Base-by-base conservation (phyloP, 495 filamentous ascomycete genomes). In the Alectoria sarmentosa region DNA sequence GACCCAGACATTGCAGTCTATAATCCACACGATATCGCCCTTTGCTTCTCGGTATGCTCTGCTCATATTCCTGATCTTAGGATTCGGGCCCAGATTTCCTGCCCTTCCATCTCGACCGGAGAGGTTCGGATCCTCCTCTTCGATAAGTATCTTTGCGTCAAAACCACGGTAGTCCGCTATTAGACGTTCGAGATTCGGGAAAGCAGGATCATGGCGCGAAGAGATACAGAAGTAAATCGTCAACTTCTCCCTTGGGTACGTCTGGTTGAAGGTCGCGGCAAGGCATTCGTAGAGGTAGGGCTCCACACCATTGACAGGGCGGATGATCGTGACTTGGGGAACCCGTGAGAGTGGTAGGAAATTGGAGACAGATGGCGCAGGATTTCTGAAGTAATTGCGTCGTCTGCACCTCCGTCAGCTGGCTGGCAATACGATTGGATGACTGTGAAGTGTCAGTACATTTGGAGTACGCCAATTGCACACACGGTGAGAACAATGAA, bases 1-100 rank as follows among this genome's bases (percentile, higher is more conserved):
- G 37, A 98, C 81, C 95, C 95, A 99, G 49, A 98, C 85, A 72
- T 99, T 99, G 76, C 92, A 96, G 73, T 99, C 95, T 32, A 96
- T 84, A 55, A 96, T 86, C 95, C 95, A 99, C 32, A 98, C 79
- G 56, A 97, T 84, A 71, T 97, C 92, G 0, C 90, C 90, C 65
- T 89, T 90, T 1, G 92, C 91, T 73, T 98, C 95, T n/a, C 95
- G 78, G 70, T 96, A 99, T 8, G 88, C 93, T 26, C 91, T 85
- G 69, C 92, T 97, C 84, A 98, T 89, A 70, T 98, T 99, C 30
- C 95, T 83, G 70, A 99, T 96, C 77, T 99, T 99, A 15, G 95
- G 95, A 74, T 99, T 99, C 7, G 95, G 95, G 0, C 95, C 95
- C 58, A 98, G 78, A 60, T 83, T 81, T 65, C 86, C 78, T 46